Evolutionary conservation across 2,329 filamentous ascomycete genomes (phyloP).

Genomic region (Talaromyces sp.): DNA sequence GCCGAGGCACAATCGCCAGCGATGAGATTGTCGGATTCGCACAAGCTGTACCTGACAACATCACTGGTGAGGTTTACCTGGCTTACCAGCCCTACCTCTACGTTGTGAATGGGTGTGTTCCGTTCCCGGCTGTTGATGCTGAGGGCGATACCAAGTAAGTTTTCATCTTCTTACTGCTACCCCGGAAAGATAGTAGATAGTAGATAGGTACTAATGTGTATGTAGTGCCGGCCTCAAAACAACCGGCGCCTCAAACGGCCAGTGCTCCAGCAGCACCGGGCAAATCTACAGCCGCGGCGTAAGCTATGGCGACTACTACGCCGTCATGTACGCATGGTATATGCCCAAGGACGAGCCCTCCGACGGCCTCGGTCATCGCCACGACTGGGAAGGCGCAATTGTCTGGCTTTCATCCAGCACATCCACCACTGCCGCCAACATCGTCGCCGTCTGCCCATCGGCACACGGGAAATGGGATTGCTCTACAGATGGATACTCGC

Average conservation of each 20-base stretch:
- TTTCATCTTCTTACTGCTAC: background rate
- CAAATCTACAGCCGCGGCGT: constrained; percentile 51
- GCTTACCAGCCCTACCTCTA: constrained; percentile 57
- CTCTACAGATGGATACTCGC: constrained; percentile 37
- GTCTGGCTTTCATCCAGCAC: constrained; percentile 47
- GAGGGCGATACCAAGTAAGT: constrained; percentile 56
- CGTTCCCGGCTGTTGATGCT: constrained; percentile 60
- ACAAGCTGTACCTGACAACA: constrained; percentile 50
- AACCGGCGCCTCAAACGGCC: constrained; percentile 37
- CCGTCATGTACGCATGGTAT: constrained; percentile 55
- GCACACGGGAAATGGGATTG: constrained; percentile 52
- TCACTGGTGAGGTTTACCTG: constrained; percentile 49
- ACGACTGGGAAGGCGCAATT: constrained; percentile 57
- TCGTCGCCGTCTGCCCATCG: constrained; percentile 52
- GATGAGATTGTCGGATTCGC: constrained; percentile 53
- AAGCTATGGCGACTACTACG: constrained; percentile 43
- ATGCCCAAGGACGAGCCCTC: constrained; percentile 49
- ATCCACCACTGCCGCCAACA: constrained; percentile 36
- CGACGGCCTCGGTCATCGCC: constrained; percentile 48
- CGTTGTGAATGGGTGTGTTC: constrained; percentile 59
- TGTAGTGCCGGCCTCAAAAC: constrained; percentile 44
- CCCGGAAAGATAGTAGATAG: too few relatives aligned
- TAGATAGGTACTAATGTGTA: background rate
- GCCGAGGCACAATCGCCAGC: constrained; percentile 44
- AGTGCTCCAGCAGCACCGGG: constrained; percentile 46